Percentiles rank a stretch among this genome's conserved stretches.
Conservation (phyloP, 2,329 filamentous ascomycete species). For the Trichoderma koningii region DNA sequence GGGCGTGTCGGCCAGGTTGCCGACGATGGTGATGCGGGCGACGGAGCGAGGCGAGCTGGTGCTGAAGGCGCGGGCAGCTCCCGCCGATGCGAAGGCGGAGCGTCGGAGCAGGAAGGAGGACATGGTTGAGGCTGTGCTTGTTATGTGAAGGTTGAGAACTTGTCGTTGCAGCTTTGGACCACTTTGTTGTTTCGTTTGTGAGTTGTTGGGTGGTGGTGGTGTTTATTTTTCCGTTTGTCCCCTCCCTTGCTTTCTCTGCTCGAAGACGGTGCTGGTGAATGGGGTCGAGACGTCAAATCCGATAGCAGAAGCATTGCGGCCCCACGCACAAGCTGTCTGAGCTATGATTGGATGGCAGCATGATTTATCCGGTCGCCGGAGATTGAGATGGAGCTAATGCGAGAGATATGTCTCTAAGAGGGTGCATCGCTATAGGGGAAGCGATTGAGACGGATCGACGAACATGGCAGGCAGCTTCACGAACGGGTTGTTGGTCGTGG, state of each 20-base stretch:
- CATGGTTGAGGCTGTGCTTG: constrained; percentile 36
- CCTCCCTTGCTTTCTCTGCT: not conserved
- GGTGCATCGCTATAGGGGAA: not conserved
- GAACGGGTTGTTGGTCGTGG: not conserved
- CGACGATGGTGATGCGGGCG: constrained; percentile 83
- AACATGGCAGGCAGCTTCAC: not conserved
- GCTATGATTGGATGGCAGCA: constrained; percentile 15
- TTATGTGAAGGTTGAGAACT: not conserved
- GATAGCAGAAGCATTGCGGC: too few relatives aligned
- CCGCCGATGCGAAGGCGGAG: constrained; percentile 51
- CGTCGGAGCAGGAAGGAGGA: constrained; percentile 56
- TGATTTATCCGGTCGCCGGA: constrained; percentile 1
- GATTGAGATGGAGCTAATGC: not conserved
- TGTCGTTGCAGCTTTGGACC: not conserved
- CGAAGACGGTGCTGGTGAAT: not conserved
- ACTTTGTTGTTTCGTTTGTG: not conserved
- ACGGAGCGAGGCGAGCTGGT: constrained; percentile 65
- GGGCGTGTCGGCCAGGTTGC: constrained; percentile 77
- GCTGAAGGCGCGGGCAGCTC: constrained; percentile 71
- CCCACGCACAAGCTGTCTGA: constrained; percentile 14
- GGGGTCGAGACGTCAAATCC: constrained; percentile 5
- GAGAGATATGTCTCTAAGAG: not conserved
- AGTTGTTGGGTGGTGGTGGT: not conserved
- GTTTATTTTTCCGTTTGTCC: constrained; percentile 11
- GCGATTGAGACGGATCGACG: not conserved